These are phyloP conservation scores for Mycena belliarum DNA, from an alignment of 768 basidiomycete genomes.

Conservation along the genomic window DNA sequence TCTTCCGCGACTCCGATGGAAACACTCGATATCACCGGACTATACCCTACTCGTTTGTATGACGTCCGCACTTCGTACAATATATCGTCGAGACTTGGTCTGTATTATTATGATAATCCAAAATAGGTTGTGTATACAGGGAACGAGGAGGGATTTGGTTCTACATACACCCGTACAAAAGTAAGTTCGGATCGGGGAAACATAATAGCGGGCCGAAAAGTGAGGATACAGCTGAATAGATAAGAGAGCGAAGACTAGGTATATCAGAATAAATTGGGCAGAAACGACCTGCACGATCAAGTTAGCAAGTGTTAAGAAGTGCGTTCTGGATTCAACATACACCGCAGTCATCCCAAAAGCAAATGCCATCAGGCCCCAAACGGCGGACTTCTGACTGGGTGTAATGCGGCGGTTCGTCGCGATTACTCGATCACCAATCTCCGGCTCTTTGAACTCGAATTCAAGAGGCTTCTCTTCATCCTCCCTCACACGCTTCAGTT, in stretches of 20 bases:
- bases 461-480: conserved; percentile 51
- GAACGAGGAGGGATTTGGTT: conserved; percentile 1
- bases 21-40: conserved; percentile 52
- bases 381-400: conserved; percentile 71
- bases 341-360: conserved; percentile 80
- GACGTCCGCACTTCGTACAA: conserved; percentile 22
- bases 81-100: neutral
- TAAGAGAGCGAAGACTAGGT: conserved; percentile 20
- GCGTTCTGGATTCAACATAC: conserved; percentile 64
- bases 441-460: conserved; percentile 73
- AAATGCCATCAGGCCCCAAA: conserved; percentile 85
- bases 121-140: conserved; percentile 18
- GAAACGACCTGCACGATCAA: conserved; percentile 42
- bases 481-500: conserved; percentile 54
- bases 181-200: neutral
- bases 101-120: neutral
- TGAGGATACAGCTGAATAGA: conserved; percentile 19
- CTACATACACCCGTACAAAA: conserved; percentile 15
- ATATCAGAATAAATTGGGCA: conserved; percentile 63
- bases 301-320: conserved; percentile 4
- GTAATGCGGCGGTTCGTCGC: conserved; percentile 66
- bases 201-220: conserved; percentile 10
- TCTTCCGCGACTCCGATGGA: conserved; percentile 51
- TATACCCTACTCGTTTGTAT: conserved; percentile 38
- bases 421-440: conserved; percentile 51